Conservation (phyloP, 352 stramenopile species). For the Globisporangium megalacanthum region DNA sequence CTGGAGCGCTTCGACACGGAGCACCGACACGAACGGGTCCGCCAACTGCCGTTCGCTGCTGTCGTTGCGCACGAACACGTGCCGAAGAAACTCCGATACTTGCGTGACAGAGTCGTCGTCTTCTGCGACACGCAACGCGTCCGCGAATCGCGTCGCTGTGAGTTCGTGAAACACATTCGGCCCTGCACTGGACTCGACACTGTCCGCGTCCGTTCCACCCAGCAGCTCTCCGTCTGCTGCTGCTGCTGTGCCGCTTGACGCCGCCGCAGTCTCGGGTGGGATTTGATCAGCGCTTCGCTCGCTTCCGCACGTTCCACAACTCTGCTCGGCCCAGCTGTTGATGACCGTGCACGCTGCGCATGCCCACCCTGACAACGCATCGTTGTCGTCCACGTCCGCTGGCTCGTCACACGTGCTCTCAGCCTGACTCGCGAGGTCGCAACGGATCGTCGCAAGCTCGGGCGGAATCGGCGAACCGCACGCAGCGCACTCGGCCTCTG, state of each 20-base stretch:
- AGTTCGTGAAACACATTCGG: constrained; percentile 18
- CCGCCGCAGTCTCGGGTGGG: constrained; percentile 9
- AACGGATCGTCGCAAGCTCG: constrained; percentile 27
- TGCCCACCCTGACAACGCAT: constrained; percentile 29
- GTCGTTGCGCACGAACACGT: constrained; percentile 20
- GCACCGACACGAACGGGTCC: constrained; percentile 9
- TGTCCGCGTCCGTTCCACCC: neutral
- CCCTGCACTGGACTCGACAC: neutral
- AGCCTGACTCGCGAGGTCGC: constrained; percentile 4
- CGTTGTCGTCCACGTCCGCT: neutral
- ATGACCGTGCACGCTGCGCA: constrained; percentile 64
- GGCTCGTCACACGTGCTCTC: neutral
- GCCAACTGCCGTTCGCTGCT: neutral
- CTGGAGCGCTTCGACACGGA: constrained; percentile 21
- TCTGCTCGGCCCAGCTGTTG: constrained; percentile 44
- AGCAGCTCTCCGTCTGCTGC: neutral
- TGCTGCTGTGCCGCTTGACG: neutral
- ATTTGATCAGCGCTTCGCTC: constrained; percentile 42
- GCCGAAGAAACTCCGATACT: constrained; percentile 24
- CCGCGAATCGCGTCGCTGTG: constrained; percentile 26
- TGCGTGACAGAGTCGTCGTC: constrained; percentile 16
- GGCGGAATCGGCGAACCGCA: constrained; percentile 56
- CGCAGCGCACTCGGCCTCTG: constrained; percentile 53
- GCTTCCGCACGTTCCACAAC: constrained; percentile 49
- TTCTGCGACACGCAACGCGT: constrained; percentile 30